Conservation (phyloP, 371 early-diverging fungal genomes). For the Vittaforma corneae region DNA sequence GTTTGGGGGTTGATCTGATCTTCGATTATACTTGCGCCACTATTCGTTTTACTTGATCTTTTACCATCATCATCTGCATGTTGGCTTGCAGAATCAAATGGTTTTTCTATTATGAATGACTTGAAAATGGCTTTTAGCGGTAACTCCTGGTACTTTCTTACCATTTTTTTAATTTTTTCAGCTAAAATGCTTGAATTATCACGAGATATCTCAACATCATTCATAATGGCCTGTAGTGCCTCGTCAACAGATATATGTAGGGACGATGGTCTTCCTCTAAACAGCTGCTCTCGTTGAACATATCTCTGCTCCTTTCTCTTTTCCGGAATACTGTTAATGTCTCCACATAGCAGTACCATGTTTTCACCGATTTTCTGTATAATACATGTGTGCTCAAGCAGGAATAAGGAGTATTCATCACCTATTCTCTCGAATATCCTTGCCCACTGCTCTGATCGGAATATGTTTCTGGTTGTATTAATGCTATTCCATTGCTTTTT, state of each 20-base stretch:
- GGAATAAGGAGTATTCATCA: slow-evolving; percentile 37
- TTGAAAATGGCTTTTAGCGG: slow-evolving; percentile 11
- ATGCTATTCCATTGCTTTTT: slow-evolving; percentile 15
- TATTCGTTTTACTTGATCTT: not conserved
- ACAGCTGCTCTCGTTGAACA: slow-evolving; percentile 31
- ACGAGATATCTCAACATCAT: not conserved
- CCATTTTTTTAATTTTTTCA: not conserved
- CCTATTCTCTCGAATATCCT: slow-evolving; percentile 25
- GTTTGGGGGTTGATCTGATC: slow-evolving; percentile 7
- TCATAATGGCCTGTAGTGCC: not conserved
- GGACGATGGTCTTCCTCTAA: slow-evolving; percentile 10
- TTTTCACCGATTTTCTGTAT: slow-evolving; percentile 11
- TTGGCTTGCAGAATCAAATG: not conserved
- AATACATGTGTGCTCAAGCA: slow-evolving; percentile 37
- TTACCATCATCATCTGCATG: not conserved
- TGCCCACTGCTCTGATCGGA: slow-evolving; percentile 31
- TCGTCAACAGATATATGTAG: not conserved
- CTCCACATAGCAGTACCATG: slow-evolving; percentile 31
- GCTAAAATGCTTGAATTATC: not conserved
- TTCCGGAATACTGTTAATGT: slow-evolving; percentile 10
- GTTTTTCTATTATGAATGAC: not conserved
- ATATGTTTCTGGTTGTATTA: slow-evolving; percentile 25
- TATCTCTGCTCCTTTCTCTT: not conserved
- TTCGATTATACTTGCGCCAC: not conserved
- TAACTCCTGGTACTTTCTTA: slow-evolving; percentile 11